Evolutionary conservation across 306 rosid genomes (phyloP), one percentile per base, ranked within the genome.

Genomic region (Rosa chinensis): DNA sequence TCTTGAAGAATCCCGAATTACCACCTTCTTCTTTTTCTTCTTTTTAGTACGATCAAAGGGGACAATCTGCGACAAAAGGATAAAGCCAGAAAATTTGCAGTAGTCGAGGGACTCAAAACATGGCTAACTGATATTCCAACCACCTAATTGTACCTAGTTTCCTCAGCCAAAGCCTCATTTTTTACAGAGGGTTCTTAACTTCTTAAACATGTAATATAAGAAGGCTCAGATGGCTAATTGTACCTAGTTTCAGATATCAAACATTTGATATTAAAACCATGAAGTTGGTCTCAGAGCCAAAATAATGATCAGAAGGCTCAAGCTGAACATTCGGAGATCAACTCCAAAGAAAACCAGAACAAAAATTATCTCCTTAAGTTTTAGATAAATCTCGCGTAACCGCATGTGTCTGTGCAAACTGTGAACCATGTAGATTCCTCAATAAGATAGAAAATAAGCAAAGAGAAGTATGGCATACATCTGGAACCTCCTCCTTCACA

Each of bases 21-120:
- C 78, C 47, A 86, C 89, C 82, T 90, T 88, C 90, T 90, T 88
- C 86, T 81, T 94, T 91, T 94, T 94, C 95, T 94, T 95, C 88
- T 95, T 92, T 81, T 95, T 92, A 66, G 92, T 84, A 43, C 97
- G 97, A 89, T 95, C 99, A 82, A 95, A 92, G 9, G 98, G 93
- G 47, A 82, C 89, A 72, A 92, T 62, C 68, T 62, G 42, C 68
- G 63, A 17, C 35, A 13, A 39, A 25, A 32, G 8, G 23, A 25
- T 10, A 20, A 28, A 23, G 23, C 37, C 50, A 53, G 20, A 73
- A 55, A 5, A 73, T 73, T 73, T 39, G 66, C 47, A 52, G 49
- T 73, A 21, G 37, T 47, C 56, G 7, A 44, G 56, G 4, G 23
- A 11, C 52, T 69, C 4, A 7, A 70, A 21, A 20, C 40, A 47